phyloP scores from a whole-genome alignment of 352 stramenopile genomes.

The Hyaloperonospora arabidopsidis region DNA sequence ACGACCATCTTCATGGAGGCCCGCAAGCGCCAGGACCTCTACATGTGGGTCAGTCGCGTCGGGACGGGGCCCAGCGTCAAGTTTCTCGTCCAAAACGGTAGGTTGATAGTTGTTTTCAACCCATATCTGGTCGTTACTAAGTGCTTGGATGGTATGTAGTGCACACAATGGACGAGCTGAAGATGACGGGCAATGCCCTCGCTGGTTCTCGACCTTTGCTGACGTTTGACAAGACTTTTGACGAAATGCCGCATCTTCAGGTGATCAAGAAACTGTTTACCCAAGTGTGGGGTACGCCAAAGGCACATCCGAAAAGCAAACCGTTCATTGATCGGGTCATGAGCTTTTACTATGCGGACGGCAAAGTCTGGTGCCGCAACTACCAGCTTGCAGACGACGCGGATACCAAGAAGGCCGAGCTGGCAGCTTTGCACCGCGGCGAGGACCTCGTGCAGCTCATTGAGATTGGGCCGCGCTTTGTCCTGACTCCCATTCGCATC shows the following conservation, averaged over 20 bases:
- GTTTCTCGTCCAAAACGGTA: slow-evolving; percentile 97
- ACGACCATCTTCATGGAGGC: slow-evolving; percentile 94
- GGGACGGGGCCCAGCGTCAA: slow-evolving; percentile 93
- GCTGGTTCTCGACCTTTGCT: slow-evolving; percentile 95
- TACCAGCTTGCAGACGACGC: slow-evolving; percentile 89
- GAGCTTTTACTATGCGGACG: slow-evolving; percentile 91
- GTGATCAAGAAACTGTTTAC: slow-evolving; percentile 96
- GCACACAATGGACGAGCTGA: slow-evolving; percentile 99
- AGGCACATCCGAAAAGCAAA: slow-evolving; percentile 98
- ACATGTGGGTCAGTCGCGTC: slow-evolving; percentile 96
- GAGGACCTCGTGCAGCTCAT: slow-evolving; percentile 93
- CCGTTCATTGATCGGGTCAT: slow-evolving; percentile 99
- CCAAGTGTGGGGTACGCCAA: slow-evolving; percentile 92
- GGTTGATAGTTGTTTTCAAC: slow-evolving; percentile 6
- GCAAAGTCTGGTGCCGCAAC: slow-evolving; percentile 98
- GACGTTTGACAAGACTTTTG: slow-evolving; percentile 94
- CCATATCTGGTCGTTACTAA: neutral
- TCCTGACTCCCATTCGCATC: slow-evolving; percentile 97
- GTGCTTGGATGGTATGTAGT: slow-evolving; percentile 39
- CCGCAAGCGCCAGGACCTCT: slow-evolving; percentile 96
- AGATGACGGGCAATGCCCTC: slow-evolving; percentile 98
- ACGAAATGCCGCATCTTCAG: slow-evolving; percentile 86
- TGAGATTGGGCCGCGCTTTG: slow-evolving; percentile 98
- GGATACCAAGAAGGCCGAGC: slow-evolving; percentile 88
- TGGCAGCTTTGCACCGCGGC: slow-evolving; percentile 72